phyloP scores from a whole-genome alignment of 2,329 filamentous ascomycete species.

The Beauveria varroae region DNA sequence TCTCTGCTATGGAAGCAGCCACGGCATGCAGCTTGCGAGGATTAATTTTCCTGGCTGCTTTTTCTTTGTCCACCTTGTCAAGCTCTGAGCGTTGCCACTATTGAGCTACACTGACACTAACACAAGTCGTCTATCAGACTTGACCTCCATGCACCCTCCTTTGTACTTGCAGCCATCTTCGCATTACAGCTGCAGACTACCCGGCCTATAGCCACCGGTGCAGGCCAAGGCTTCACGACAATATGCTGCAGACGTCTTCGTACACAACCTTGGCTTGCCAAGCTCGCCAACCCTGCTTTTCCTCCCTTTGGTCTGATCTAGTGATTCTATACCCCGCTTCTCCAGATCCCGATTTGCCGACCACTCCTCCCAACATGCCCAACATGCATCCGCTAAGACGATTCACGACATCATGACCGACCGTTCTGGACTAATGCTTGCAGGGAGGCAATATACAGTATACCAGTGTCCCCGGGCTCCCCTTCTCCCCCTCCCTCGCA shows the following conservation, averaged over 20 bases:
- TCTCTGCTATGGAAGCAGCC: no score
- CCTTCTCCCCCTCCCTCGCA: background rate
- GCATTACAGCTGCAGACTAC: background rate
- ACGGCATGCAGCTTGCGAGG: background rate
- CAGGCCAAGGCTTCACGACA: background rate
- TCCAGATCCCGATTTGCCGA: background rate
- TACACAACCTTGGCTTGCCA: background rate
- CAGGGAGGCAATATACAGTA: background rate
- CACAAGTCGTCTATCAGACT: background rate
- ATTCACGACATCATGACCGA: slow-evolving; percentile 6
- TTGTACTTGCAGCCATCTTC: background rate
- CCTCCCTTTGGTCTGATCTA: background rate
- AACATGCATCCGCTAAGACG: background rate
- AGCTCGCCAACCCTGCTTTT: background rate
- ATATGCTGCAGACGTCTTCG: background rate
- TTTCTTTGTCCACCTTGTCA: background rate
- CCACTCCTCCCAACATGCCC: background rate
- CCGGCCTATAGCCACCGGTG: background rate
- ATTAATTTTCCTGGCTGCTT: background rate
- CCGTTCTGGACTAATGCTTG: background rate
- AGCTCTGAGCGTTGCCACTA: background rate
- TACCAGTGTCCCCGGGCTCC: background rate
- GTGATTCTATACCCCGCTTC: background rate
- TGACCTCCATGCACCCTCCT: background rate
- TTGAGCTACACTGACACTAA: background rate